A percentile compares a stretch with the other conserved stretches of the same genome.
Conservation (phyloP, 495 filamentous ascomycete species). For the Lasiosphaeriaceae sp. region DNA sequence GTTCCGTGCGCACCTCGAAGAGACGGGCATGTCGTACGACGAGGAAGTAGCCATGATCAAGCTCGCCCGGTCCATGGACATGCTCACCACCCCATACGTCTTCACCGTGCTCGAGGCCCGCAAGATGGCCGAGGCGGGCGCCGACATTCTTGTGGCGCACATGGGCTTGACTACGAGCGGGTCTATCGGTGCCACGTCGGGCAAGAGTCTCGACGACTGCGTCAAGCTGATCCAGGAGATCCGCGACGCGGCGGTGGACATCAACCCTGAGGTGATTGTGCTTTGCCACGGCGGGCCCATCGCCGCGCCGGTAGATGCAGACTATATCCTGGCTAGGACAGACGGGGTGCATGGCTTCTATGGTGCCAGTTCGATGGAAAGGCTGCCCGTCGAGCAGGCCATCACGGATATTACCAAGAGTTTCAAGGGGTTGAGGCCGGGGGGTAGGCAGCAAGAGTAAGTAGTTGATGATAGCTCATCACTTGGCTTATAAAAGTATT, state of each 20-base stretch:
- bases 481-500: too few relatives aligned
- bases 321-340: slow-evolving; percentile 55
- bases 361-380: slow-evolving; percentile 68
- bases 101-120: slow-evolving; percentile 57
- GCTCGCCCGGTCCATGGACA: slow-evolving; percentile 49
- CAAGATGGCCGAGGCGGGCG: slow-evolving; percentile 59
- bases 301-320: slow-evolving; percentile 57
- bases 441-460: too few relatives aligned
- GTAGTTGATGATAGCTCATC: too few relatives aligned
- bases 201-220: slow-evolving; percentile 59
- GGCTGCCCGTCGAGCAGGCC: slow-evolving; percentile 64
- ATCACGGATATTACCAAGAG: slow-evolving; percentile 56
- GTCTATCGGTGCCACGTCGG: slow-evolving; percentile 57
- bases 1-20: slow-evolving; percentile 63
- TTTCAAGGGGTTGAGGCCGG: slow-evolving; percentile 45
- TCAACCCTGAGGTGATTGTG: slow-evolving; percentile 58
- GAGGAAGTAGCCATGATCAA: slow-evolving; percentile 62
- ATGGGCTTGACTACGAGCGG: slow-evolving; percentile 65
- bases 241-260: slow-evolving; percentile 51
- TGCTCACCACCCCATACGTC: slow-evolving; percentile 67
- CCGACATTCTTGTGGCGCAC: slow-evolving; percentile 66
- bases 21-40: slow-evolving; percentile 66
- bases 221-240: slow-evolving; percentile 58
- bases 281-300: slow-evolving; percentile 69
- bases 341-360: slow-evolving; percentile 66